Base-by-base conservation (phyloP, 2,329 filamentous ascomycete genomes). In the Rhynchosporium agropyri region DNA sequence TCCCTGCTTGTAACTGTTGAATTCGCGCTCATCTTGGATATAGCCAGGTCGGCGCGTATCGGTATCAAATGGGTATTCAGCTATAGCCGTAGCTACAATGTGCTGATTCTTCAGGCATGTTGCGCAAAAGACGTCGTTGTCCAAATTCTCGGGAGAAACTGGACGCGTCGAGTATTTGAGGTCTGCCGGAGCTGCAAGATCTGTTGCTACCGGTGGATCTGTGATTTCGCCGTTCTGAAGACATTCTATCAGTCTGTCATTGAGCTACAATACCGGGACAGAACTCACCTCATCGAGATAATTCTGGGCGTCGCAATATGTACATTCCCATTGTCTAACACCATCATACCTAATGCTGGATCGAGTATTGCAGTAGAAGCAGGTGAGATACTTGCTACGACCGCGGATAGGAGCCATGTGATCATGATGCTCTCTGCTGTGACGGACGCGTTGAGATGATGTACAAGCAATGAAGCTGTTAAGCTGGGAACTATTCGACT, bases 91-190 rank as follows among this genome's bases (percentile, higher is more conserved):
- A 40, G 87, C 89, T 68, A 93, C 86, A 6, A 97, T 81, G 61
- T 90, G 87, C 75, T 99, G 95, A 75, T 99, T 98, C 75, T 92
- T 91, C 58, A 93, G 79, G 72, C 95, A 99, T 61, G 83, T 89
- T 54, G 83, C 78, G 81, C 95, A 99, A 73, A 86, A 89, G 65
- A 82, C 78, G 66, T 67, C 43, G 10, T 42, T 15, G 31, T 53
- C 73, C 69, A 69, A 77, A 55, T 74, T 70, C 65, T 63, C 72
- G 62, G 68, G 70, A 60, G 69, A 71, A 40, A 67, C 60, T 63
- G 79, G 68, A 66, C 77, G 77, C 58, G 79, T 77, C 51, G 75
- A 83, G 74, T 80, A 87, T 62, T 78, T 76, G n/a, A 77, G 73
- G 45, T 75, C 72, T 65, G 77, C 73, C 60, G 79, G 74, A 71